Percentiles rank a stretch among this genome's conserved stretches.
phyloP scores from a whole-genome alignment of 805 yeast genomes.

The Saturnispora sanitii region DNA sequence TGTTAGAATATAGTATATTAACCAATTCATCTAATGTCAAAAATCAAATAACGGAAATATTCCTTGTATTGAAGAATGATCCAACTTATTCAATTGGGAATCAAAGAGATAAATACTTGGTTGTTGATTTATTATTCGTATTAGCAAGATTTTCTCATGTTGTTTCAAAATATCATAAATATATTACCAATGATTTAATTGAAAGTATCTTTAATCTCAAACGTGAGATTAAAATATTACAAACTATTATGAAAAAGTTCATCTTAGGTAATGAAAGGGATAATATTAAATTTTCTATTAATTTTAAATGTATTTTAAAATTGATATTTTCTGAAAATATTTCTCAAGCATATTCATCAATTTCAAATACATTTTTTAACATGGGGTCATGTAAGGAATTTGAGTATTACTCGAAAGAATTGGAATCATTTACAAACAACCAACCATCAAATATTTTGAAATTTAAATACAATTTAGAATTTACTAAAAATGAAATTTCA shows the following conservation, averaged over 20 bases:
- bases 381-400: constrained; percentile 54
- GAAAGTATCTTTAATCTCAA: constrained; percentile 34
- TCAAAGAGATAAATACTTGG: constrained; percentile 15
- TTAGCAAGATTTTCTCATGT: constrained; percentile 30
- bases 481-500: constrained; percentile 20
- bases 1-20: constrained; percentile 3
- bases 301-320: constrained; percentile 21
- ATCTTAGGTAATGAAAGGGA: constrained; percentile 13
- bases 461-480: constrained; percentile 14
- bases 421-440: constrained; percentile 29
- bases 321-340: constrained; percentile 30
- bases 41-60: neutral
- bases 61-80: neutral
- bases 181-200: constrained; percentile 15
- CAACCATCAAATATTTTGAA: constrained; percentile 22
- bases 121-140: constrained; percentile 16
- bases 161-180: constrained; percentile 20
- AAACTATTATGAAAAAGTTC: constrained; percentile 41
- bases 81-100: constrained; percentile 2
- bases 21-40: neutral
- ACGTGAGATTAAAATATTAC: constrained; percentile 40
- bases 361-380: constrained; percentile 33
- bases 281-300: constrained; percentile 14
- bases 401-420: constrained; percentile 43
- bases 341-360: constrained; percentile 29